A percentile compares a stretch with the other conserved stretches of the same genome.
These are phyloP conservation scores for Penicillium chermesinum DNA, from an alignment of 495 filamentous ascomycete species.

Conservation along the genomic window DNA sequence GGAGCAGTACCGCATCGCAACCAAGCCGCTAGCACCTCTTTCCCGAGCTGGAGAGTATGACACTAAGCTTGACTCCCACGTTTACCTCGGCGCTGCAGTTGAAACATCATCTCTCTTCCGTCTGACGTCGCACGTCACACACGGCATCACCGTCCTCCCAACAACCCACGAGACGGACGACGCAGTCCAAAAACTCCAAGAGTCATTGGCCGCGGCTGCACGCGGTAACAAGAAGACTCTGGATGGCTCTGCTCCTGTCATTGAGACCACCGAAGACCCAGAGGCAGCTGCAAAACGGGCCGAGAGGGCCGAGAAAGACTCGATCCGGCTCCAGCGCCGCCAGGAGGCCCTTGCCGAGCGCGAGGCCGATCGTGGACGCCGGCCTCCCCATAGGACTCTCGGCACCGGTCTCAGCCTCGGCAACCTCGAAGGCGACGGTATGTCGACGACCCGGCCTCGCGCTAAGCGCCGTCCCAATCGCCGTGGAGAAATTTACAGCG, in stretches of 20 bases:
- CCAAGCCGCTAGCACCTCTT: constrained; percentile 69
- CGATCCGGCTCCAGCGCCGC: constrained; percentile 58
- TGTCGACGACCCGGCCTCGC: constrained; percentile 39
- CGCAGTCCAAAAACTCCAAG: constrained; percentile 69
- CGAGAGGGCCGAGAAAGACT: constrained; percentile 68
- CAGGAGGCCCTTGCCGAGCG: constrained; percentile 65
- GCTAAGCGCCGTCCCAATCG: constrained; percentile 42
- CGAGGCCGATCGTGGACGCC: constrained; percentile 53
- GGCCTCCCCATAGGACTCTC: constrained; percentile 38
- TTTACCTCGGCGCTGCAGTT: constrained; percentile 73
- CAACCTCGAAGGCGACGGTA: constrained; percentile 64
- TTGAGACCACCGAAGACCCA: constrained; percentile 66
- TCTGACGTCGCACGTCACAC: constrained; percentile 73
- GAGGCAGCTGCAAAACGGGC: constrained; percentile 73
- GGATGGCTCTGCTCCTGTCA: constrained; percentile 51
- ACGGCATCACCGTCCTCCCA: constrained; percentile 66
- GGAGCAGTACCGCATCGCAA: constrained; percentile 73
- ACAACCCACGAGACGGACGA: constrained; percentile 68
- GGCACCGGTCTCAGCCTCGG: constrained; percentile 63
- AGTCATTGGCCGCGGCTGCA: constrained; percentile 58
- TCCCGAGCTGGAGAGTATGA: constrained; percentile 57
- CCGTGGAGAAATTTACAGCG: constrained; percentile 51
- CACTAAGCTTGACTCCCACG: constrained; percentile 68
- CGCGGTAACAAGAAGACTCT: constrained; percentile 53
- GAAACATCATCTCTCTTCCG: constrained; percentile 64